Base-by-base conservation (phyloP, 148 eudicot genomes). In the Polygonum maritimum region DNA sequence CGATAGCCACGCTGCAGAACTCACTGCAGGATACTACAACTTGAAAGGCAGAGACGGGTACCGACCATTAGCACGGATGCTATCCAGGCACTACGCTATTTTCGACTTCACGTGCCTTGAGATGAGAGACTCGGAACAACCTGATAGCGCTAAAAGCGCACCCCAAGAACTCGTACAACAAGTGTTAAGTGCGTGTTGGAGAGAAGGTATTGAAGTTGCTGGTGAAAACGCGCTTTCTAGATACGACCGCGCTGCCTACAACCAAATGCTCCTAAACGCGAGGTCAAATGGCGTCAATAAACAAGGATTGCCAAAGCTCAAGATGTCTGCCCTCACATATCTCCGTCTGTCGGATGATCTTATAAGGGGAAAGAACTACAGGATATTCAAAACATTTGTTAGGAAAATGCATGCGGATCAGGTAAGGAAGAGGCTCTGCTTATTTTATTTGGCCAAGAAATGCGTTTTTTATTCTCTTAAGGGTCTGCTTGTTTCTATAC, bases 181-280 rank as follows among this genome's bases (percentile, higher is more conserved):
- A 94, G 97, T 90, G 5, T 79, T 94, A 77, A 92, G 94, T 60
- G 92, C 79, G 62, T 89, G 85, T n/a, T 89, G 96, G 94, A 82
- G 84, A 54, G 97, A 92, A 79, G 83, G 76, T 15, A 82, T 87
- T 31, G 83, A 88, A 36, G 91, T 88, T 63, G 97, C 92, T 0
- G 96, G 98, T 36, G 98, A 92, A 85, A 92, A 92, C 81, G 98
- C 98, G 39, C 91, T 94, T 33, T 38, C 95, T 75, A 87, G 97
- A 84, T 94, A 92, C 79, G 97, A 94, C 75, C 87, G 88, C 3
- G 74, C 77, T 3, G 97, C 86, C 57, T 94, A 94, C 69, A 85
- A 94, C 74, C 96, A 90, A 76, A 94, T 89, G 48, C 88, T 90
- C 67, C 84, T 92, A 11, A 90, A 88, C 38, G 95, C 84, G 36